A percentile compares a stretch with the other conserved stretches of the same genome.
Evolutionary conservation across 2,329 filamentous ascomycete species (phyloP).

Genomic region (Microdochium trichocladiopsis): DNA sequence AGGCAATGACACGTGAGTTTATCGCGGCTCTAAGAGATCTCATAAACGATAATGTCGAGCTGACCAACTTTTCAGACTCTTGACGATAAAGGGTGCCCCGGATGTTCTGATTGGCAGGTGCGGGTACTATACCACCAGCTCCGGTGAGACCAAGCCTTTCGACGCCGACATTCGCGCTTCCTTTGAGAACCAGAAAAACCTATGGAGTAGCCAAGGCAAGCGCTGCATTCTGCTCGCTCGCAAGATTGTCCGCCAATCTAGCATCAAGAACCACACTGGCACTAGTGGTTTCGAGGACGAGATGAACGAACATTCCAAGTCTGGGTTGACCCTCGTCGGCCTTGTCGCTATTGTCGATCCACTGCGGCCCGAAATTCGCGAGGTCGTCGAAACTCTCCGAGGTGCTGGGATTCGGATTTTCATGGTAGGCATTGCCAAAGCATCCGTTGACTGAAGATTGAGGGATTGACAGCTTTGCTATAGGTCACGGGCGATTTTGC

Average conservation of each 20-base stretch:
- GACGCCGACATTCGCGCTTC: slow-evolving; percentile 31
- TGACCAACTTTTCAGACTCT: slow-evolving; percentile 27
- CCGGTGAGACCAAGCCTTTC: slow-evolving; percentile 46
- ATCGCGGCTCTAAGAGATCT: background rate
- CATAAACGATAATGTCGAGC: background rate
- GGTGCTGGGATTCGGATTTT: slow-evolving; percentile 68
- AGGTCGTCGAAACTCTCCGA: slow-evolving; percentile 58
- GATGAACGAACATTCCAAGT: slow-evolving; percentile 51
- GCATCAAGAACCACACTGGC: slow-evolving; percentile 29
- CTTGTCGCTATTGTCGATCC: slow-evolving; percentile 75
- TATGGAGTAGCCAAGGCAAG: slow-evolving; percentile 62
- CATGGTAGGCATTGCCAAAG: slow-evolving; percentile 45
- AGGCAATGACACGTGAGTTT: slow-evolving; percentile 26
- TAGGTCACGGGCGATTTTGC: slow-evolving; percentile 70
- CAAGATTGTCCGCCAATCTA: slow-evolving; percentile 40
- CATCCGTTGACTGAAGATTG: background rate
- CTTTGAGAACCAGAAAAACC: slow-evolving; percentile 56
- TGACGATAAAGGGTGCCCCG: slow-evolving; percentile 75
- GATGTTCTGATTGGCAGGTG: slow-evolving; percentile 65
- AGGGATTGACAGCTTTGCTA: slow-evolving; percentile 3
- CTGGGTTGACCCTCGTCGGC: slow-evolving; percentile 62
- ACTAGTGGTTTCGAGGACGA: slow-evolving; percentile 49
- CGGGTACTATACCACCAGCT: slow-evolving; percentile 44
- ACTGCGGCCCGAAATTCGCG: slow-evolving; percentile 64
- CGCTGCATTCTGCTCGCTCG: slow-evolving; percentile 61